These are phyloP conservation scores for Candida sp. DNA, from an alignment of 1,139 yeast genomes.

Conservation along the genomic window DNA sequence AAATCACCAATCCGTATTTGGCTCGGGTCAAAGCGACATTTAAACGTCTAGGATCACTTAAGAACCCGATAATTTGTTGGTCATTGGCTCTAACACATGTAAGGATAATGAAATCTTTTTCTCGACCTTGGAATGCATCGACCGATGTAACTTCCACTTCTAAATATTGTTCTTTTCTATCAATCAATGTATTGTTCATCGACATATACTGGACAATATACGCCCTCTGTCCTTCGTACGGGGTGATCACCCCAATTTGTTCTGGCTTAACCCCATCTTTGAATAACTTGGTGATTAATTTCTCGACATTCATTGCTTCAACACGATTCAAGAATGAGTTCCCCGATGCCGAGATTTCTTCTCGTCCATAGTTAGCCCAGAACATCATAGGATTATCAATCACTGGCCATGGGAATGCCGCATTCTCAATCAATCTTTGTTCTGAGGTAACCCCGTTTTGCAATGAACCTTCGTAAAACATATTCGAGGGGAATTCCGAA, in stretches of 20 bases:
- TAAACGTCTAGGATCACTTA: constrained; percentile 85
- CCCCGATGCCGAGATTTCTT: constrained; percentile 82
- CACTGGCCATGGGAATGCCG: constrained; percentile 89
- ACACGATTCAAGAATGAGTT: constrained; percentile 83
- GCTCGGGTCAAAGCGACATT: constrained; percentile 95
- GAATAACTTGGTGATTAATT: constrained; percentile 69
- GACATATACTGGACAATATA: constrained; percentile 78
- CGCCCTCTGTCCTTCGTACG: constrained; percentile 93
- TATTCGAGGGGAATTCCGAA: constrained; percentile 85
- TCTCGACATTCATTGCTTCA: constrained; percentile 90
- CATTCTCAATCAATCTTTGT: constrained; percentile 54
- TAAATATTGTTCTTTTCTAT: constrained; percentile 56
- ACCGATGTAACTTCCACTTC: constrained; percentile 89
- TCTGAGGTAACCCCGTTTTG: constrained; percentile 88
- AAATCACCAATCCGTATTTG: constrained; percentile 73
- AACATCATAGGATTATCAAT: constrained; percentile 87
- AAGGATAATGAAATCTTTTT: constrained; percentile 83
- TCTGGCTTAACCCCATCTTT: constrained; percentile 76
- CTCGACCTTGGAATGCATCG: constrained; percentile 96
- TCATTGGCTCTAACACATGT: constrained; percentile 94
- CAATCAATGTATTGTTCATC: constrained; percentile 62
- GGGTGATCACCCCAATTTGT: constrained; percentile 91
- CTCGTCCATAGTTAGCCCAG: constrained; percentile 89
- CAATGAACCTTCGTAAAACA: constrained; percentile 90
- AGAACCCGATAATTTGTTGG: constrained; percentile 77